Evolutionary conservation across 768 basidiomycete genomes (phyloP), one percentile per base, ranked within the genome.

Genomic region (Rhizopogon roseolus): DNA sequence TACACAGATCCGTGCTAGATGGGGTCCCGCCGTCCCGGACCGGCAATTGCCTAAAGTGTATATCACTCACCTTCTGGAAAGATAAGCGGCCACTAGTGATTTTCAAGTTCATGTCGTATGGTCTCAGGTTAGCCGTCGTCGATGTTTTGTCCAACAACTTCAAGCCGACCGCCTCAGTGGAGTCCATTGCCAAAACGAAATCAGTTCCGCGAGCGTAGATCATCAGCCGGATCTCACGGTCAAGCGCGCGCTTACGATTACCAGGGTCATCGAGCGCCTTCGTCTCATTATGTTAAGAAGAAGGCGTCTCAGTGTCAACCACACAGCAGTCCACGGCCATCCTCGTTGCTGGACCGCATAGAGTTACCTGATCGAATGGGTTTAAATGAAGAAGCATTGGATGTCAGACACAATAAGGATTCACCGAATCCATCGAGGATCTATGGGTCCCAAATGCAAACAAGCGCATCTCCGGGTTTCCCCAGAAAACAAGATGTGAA

Each of bases 391-490:
- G 45, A 46, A 46, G 32, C 32, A 19, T 46, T 34, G 32, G 8
- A 6, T 32, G 7, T 7, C 17, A 45, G 11, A 17, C 28, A 29
- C 43, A 29, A 45, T 32, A 29, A n/a, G 32, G 29, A 17, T 13
- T 45, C 44, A 10, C 29, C n/a, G 2, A 5, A 29, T 32, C 6
- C 29, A 19, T 32, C 45, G 32, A 22, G 17, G 5, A 46, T 19
- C 7, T 46, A 6, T 32, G 11, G 29, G 44, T 46, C 29, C 13
- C 29, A 8, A 19, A 6, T 17, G 28, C 44, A 32, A 8, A 56
- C 66, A 42, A 51, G 51, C 45, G 40, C 50, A n/a, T 53, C 51
- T 11, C 27, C 53, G 0, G 17, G 48, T 10, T 29, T 34, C 27
- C 42, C 57, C 22, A 38, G 46, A 11, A 36, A 4, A 16, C n/a